Base-by-base conservation (phyloP, 2,329 filamentous ascomycete species). In the Trichoderma guizhouense region DNA sequence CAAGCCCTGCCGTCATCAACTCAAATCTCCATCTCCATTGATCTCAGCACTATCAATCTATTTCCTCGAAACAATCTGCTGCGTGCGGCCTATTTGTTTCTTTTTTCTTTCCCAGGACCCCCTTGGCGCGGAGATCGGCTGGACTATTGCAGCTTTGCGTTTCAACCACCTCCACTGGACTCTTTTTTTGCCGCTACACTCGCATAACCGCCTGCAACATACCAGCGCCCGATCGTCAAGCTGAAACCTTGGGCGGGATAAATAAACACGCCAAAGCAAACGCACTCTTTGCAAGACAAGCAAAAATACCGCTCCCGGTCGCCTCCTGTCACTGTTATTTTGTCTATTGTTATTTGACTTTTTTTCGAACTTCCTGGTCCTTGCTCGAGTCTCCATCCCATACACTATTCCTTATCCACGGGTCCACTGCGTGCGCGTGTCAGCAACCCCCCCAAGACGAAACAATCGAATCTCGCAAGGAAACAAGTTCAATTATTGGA, bases 391-490 rank as follows among this genome's bases (percentile, higher is more conserved):
- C 60, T 57, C 68, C 68, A 64, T 71, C 68, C 26, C 68, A 36
- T 26, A 57, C 68, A 55, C 60, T 63, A 63, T 64, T 55, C 47
- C 47, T 15, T 39, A 53, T 26, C 47, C 68, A 63, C 60, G 24
- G 68, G 9, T 58, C 60, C 60, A 71, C 68, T 60, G 34, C 14
- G 15, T 55, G 21, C 39, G 32, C 57, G 28, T 30, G 68, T 71
- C 60, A 71, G 68, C 68, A 57, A 34, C 32, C 58, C 43, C 39
- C 68, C 60, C 55, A 26, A 69, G 39, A 53, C 66, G 66, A 69
- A 69, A 69, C 66, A 61, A 51, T 51, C 66, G 66, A 61, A 62
- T 62, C 66, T 69, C 28, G 66, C 66, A 51, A 51, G 66, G 36
- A 51, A 62, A 53, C n/a, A 53, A 28, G n/a, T 43, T 36, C n/a